Evolutionary conservation across 345 rosid species (phyloP), one percentile per base, ranked within the genome.

Genomic region (Pugionium dolabratum): DNA sequence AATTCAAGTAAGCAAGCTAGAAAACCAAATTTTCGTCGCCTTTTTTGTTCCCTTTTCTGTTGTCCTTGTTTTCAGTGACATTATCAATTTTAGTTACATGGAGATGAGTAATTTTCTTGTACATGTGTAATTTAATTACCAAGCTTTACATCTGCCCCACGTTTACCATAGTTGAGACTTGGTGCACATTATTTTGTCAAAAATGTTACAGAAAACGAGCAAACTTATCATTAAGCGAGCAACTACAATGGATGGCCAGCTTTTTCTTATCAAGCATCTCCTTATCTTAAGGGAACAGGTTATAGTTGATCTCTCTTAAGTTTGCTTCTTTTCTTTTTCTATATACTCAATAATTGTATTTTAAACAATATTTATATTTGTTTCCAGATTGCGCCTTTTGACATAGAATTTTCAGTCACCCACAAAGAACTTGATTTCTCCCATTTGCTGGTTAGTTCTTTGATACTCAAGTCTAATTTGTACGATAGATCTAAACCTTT

Each of bases 401-500:
- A 90, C 78, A 90, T 94, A 66, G 99, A 94, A 68, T 94, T 94
- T 77, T 86, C 89, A 3, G 95, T 88, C 69, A 90, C 95, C 29
- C 82, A 94, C 85, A 94, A 94, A 86, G 99, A 93, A 73, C 96
- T 94, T 46, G 99, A 94, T 79, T 94, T 94, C 86, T 86, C 99
- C 46, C 96, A 94, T 76, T 71, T 90, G 62, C 85, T 94, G 99
- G 97, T 93, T 71, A 84, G 98, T 83, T 75, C 68, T 59, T 65
- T 57, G 6, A 59, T 52, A 66, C 7, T 53, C 33, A 27, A 36
- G 45, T 58, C 54, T 45, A 33, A 11, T 72, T 57, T 35, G 18
- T 50, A 28, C 52, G 10, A 53, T 52, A 36, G 45, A 59, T 52
- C 18, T 18, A 18, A 18, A 18, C 18, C 18, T 18, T 18, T 18